phyloP scores from a whole-genome alignment of 1,284 basidiomycete genomes.

The Tetrapyrgos nigripes region DNA sequence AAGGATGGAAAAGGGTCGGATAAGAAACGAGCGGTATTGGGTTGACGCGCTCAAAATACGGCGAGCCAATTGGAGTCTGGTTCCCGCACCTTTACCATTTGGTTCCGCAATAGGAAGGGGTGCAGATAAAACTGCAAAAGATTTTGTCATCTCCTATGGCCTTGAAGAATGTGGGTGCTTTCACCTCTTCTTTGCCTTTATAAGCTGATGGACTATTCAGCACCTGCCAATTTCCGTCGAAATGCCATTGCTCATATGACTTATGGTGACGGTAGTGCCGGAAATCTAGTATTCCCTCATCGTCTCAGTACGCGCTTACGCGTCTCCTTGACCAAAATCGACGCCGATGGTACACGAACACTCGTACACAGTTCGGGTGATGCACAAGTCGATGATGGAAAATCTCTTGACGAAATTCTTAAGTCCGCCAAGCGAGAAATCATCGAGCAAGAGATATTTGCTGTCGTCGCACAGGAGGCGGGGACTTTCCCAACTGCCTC shows the following conservation, averaged over 20 bases:
- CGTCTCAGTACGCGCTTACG: slow-evolving; percentile 64
- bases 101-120: slow-evolving; percentile 74
- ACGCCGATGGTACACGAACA: slow-evolving; percentile 37
- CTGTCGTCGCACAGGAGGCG: slow-evolving; percentile 72
- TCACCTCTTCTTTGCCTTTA: slow-evolving; percentile 8
- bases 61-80: slow-evolving; percentile 75
- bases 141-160: slow-evolving; percentile 79
- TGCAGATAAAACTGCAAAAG: slow-evolving; percentile 77
- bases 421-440: slow-evolving; percentile 69
- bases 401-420: slow-evolving; percentile 57
- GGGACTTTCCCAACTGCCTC: slow-evolving; percentile 73
- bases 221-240: slow-evolving; percentile 63
- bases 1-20: slow-evolving; percentile 66
- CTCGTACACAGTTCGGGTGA: slow-evolving; percentile 46
- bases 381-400: slow-evolving; percentile 21
- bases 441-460: slow-evolving; percentile 81
- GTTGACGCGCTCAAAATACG: slow-evolving; percentile 77
- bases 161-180: slow-evolving; percentile 70
- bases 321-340: slow-evolving; percentile 53
- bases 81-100: slow-evolving; percentile 75
- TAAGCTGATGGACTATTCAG: slow-evolving; percentile 43
- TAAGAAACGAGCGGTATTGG: slow-evolving; percentile 77
- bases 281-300: slow-evolving; percentile 65
- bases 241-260: slow-evolving; percentile 73
- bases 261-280: slow-evolving; percentile 47